Percentiles rank a stretch among this genome's conserved stretches.
phyloP scores from a whole-genome alignment of 768 basidiomycete genomes.

The Leccinum obscurum region DNA sequence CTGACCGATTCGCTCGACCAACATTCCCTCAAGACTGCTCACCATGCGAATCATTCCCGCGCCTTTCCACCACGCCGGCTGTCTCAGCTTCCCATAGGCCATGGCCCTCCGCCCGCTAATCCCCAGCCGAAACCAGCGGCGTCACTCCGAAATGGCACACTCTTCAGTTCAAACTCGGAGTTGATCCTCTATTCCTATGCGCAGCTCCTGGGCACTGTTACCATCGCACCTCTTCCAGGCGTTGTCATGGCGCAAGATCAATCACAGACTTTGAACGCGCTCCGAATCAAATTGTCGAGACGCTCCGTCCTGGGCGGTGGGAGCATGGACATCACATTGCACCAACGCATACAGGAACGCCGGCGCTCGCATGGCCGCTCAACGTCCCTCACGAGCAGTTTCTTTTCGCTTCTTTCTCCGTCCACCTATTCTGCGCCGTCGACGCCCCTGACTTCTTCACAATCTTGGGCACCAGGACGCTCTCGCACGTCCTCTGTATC shows the following conservation, averaged over 20 bases:
- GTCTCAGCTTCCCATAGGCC: constrained; percentile 48
- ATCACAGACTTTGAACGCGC: constrained; percentile 41
- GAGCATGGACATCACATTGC: constrained; percentile 73
- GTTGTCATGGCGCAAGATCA: constrained; percentile 45
- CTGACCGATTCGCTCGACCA: constrained; percentile 30
- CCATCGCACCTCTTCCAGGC: constrained; percentile 51
- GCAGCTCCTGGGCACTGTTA: constrained; percentile 69
- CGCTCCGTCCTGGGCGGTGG: constrained; percentile 56
- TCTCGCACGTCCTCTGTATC: constrained; percentile 28
- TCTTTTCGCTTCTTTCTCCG: constrained; percentile 50
- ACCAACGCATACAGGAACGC: constrained; percentile 23
- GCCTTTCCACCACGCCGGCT: constrained; percentile 32
- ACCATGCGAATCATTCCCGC: constrained; percentile 39
- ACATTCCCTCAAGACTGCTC: constrained; percentile 24
- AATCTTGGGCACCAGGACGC: constrained; percentile 24
- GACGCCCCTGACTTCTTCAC: constrained; percentile 23
- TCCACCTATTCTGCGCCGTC: constrained; percentile 31
- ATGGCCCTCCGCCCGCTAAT: constrained; percentile 34
- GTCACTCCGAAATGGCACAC: constrained; percentile 42
- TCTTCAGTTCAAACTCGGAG: constrained; percentile 55
- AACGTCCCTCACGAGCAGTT: constrained; percentile 50
- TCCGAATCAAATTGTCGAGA: constrained; percentile 52
- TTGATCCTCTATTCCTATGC: constrained; percentile 84
- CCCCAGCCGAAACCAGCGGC: constrained; percentile 15
- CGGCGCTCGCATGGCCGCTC: constrained; percentile 49